Evolutionary conservation across 2,329 filamentous ascomycete genomes (phyloP).

Genomic region (Colletotrichum incanum): DNA sequence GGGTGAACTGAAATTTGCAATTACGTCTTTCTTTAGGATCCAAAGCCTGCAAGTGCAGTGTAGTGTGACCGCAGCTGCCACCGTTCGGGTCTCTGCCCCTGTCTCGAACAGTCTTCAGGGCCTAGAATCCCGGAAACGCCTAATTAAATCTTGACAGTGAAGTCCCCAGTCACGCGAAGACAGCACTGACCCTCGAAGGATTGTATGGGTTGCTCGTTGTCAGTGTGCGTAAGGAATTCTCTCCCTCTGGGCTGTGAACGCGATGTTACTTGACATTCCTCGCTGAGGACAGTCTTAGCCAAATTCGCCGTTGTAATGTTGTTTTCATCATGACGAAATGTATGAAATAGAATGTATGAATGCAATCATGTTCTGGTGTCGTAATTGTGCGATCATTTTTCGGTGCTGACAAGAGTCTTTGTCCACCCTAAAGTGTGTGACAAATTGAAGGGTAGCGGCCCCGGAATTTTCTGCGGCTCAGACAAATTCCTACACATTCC

Average conservation of each 20-base stretch:
- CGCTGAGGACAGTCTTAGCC: too few species aligned
- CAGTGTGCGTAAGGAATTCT: too few species aligned
- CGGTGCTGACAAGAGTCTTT: background rate
- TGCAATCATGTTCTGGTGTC: background rate
- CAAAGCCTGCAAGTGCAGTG: constrained; percentile 47
- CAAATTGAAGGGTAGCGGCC: background rate
- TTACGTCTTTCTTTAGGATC: constrained; percentile 50
- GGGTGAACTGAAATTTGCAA: constrained; percentile 49
- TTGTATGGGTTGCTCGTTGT: too few species aligned
- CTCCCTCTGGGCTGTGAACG: too few species aligned
- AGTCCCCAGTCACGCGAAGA: too few species aligned
- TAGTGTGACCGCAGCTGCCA: background rate
- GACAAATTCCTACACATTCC: too few species aligned
- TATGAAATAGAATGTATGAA: background rate
- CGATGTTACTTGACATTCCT: too few species aligned
- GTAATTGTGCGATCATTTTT: background rate
- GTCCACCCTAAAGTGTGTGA: background rate
- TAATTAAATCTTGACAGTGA: too few species aligned
- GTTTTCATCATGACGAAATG: fast-evolving
- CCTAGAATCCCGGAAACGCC: too few species aligned
- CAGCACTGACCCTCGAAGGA: too few species aligned
- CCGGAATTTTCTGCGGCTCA: background rate
- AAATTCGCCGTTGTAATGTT: background rate
- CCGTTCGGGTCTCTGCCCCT: background rate
- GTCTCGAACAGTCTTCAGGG: background rate